These are phyloP conservation scores for Remersonia thermophila DNA, from an alignment of 2,329 filamentous ascomycete genomes.

Conservation along the genomic window DNA sequence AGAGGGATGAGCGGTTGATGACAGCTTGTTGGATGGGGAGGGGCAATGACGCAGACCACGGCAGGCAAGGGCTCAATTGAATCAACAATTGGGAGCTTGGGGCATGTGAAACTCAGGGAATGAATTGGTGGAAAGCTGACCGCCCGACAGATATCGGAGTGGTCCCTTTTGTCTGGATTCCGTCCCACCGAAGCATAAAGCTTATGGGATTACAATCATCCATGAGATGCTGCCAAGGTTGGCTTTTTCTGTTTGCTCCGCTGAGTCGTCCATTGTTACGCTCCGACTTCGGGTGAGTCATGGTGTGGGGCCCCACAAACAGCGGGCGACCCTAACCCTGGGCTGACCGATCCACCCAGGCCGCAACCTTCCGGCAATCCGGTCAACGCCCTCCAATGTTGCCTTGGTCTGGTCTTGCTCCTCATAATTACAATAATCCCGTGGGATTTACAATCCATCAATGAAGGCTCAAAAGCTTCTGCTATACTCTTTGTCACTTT, in stretches of 20 bases:
- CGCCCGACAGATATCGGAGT: neutral
- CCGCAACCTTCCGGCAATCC: too few species aligned
- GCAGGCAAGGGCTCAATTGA: neutral
- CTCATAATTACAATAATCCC: too few species aligned
- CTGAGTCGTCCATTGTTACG: constrained; percentile 2
- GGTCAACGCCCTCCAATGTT: too few species aligned
- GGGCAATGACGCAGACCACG: neutral
- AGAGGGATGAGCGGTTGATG: neutral
- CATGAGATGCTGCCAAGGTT: neutral
- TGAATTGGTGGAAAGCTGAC: neutral
- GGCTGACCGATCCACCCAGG: neutral
- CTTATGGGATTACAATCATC: too few species aligned
- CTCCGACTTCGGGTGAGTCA: constrained; percentile 14
- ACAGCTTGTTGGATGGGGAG: neutral
- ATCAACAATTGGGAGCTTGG: too few species aligned
- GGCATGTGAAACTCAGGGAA: too few species aligned
- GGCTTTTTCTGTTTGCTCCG: constrained; percentile 5
- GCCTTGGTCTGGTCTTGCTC: too few species aligned
- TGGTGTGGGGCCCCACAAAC: neutral
- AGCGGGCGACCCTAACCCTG: neutral
- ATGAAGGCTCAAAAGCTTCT: too few species aligned
- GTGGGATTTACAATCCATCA: too few species aligned
- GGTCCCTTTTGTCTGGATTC: neutral
- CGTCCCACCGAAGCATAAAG: too few species aligned
- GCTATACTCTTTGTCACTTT: too few species aligned